Evolutionary conservation across 169 alveolate genomes (phyloP), one percentile per base, ranked within the genome.

Genomic region (Plasmodium reichenowi): DNA sequence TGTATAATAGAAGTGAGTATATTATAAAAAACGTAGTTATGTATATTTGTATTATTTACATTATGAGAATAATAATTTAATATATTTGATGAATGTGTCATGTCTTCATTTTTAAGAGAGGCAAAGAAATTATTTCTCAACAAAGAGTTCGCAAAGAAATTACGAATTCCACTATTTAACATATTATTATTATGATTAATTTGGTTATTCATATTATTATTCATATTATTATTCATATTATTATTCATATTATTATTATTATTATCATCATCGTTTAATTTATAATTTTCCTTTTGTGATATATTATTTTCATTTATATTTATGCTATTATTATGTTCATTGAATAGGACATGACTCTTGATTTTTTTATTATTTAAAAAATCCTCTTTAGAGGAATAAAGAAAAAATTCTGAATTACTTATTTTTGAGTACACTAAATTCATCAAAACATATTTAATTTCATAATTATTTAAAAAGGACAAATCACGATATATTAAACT

Each of bases 401-500:
- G 47, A 66, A 59, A 71, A 43, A 72, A 59, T 26, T 71, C 74
- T 2, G 76, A 60, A 58, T 5, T 63, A 47, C 63, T 86, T 17
- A 86, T 71, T 72, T 86, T 86, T 38, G 92, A 70, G 72, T 71
- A 71, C 7, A 70, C 92, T 10, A 86, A 59, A 86, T 86, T 86
- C 87, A 86, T 72, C 29, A 72, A 48, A 52, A 86, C 92, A 38
- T 66, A 86, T 64, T 86, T 86, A 15, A 58, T 50, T 59, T 72
- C 78, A 38, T 52, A 60, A 59, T 86, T 63, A 24, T 86, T 86
- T 13, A 86, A 17, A 72, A 86, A 86, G 3, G 92, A 86, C 29
- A 86, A 86, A 48, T 86, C 92, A 15, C 92, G 86, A 72, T 86
- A 86, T 59, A 86, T 86, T 62, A 86, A 86, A 52, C 92, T 86